These are phyloP conservation scores for Aspergillus bertholletiae DNA, from an alignment of 495 filamentous ascomycete species.

Conservation along the genomic window DNA sequence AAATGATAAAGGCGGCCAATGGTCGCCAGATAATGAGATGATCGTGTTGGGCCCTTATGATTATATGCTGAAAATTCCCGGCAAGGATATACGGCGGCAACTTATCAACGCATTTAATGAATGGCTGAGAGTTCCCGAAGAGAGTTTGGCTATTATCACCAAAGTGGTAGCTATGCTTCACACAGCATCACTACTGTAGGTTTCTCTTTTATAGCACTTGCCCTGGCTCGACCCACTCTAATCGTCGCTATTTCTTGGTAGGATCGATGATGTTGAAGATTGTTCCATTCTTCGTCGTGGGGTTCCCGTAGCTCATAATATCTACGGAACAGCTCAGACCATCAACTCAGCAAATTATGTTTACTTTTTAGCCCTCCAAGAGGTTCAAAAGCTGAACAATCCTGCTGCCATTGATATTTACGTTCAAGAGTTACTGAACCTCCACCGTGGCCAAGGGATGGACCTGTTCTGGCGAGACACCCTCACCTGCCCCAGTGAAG, in stretches of 20 bases:
- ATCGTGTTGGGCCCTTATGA: constrained; percentile 84
- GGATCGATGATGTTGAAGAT: constrained; percentile 90
- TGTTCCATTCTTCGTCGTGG: constrained; percentile 79
- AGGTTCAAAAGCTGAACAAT: constrained; percentile 73
- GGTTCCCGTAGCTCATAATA: constrained; percentile 86
- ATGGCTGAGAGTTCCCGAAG: constrained; percentile 80
- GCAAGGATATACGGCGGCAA: constrained; percentile 85
- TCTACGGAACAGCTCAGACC: constrained; percentile 93
- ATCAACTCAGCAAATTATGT: constrained; percentile 98
- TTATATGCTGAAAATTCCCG: constrained; percentile 80
- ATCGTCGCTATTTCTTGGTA: constrained; percentile 16
- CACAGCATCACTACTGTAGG: constrained; percentile 79
- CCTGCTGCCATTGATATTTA: constrained; percentile 70
- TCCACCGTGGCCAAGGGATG: constrained; percentile 96
- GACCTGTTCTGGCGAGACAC: constrained; percentile 97
- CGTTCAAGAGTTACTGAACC: constrained; percentile 84
- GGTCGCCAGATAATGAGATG: constrained; percentile 69
- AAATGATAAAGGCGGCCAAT: constrained; percentile 52
- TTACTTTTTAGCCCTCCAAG: constrained; percentile 86
- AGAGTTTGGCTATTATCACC: constrained; percentile 76
- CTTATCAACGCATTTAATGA: constrained; percentile 87
- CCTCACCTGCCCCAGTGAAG: constrained; percentile 86
- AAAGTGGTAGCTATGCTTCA: constrained; percentile 91
- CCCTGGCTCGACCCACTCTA: background rate
- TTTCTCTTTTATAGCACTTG: background rate